phyloP scores from a whole-genome alignment of 2,329 filamentous ascomycete species.

The Aspergillus aculeatus region DNA sequence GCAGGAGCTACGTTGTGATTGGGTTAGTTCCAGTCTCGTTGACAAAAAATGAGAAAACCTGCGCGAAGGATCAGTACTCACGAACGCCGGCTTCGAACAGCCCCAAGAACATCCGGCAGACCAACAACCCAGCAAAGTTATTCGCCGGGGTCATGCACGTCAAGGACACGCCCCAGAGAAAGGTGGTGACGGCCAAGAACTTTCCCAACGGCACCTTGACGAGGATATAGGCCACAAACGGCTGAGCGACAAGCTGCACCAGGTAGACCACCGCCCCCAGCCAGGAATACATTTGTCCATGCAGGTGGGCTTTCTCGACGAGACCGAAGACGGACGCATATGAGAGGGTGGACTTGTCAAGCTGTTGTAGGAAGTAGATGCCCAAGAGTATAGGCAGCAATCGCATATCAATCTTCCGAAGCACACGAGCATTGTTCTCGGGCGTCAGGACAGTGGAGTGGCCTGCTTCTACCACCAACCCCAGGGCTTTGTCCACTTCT shows the following conservation, averaged over 20 bases:
- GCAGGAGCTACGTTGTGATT: conserved; percentile 44
- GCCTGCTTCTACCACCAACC: conserved; percentile 49
- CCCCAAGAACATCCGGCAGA: conserved; percentile 57
- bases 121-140: conserved; percentile 52
- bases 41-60: too few relatives aligned
- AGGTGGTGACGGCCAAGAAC: conserved; percentile 54
- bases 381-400: conserved; percentile 57
- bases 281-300: conserved; percentile 57
- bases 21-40: not conserved
- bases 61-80: conserved; percentile 14
- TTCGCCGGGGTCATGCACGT: conserved; percentile 54
- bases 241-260: conserved; percentile 55
- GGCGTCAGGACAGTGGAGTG: conserved; percentile 51
- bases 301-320: conserved; percentile 57
- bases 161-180: conserved; percentile 54
- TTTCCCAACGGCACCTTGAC: conserved; percentile 63
- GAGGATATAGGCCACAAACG: conserved; percentile 53
- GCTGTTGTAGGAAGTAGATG: conserved; percentile 63
- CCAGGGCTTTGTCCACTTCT: conserved; percentile 49
- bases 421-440: conserved; percentile 53
- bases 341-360: conserved; percentile 62
- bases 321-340: conserved; percentile 66
- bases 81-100: conserved; percentile 53
- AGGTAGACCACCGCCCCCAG: conserved; percentile 54
- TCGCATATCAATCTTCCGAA: conserved; percentile 52